Evolutionary conservation across 23 red algal species (phyloP).

Genomic region (Agarophyton chilense): DNA sequence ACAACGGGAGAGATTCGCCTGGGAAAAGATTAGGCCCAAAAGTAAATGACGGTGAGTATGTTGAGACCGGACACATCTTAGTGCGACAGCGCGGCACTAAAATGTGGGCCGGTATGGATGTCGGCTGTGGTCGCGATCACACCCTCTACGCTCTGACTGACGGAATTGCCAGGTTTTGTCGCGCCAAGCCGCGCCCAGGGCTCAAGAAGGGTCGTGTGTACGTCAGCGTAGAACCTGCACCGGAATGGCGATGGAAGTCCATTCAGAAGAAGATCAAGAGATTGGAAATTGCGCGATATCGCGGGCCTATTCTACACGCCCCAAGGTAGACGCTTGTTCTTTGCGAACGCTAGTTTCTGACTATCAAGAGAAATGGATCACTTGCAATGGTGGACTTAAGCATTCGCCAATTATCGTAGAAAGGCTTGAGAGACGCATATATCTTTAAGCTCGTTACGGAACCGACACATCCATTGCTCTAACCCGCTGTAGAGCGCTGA

Average conservation of each 20-base stretch:
- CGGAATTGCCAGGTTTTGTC: slow-evolving; percentile 65
- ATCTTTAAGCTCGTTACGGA: too few relatives aligned
- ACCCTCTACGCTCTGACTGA: slow-evolving; percentile 70
- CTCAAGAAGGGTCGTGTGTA: slow-evolving; percentile 26
- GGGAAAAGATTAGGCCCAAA: slow-evolving; percentile 78
- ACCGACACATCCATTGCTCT: too few relatives aligned
- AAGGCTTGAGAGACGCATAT: too few relatives aligned
- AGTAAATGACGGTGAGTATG: slow-evolving; percentile 70
- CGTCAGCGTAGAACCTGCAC: slow-evolving; percentile 34
- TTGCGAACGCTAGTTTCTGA: neutral
- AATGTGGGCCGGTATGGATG: slow-evolving; percentile 57
- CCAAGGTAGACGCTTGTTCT: slow-evolving; percentile 21
- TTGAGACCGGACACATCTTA: slow-evolving; percentile 71
- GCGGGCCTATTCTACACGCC: slow-evolving; percentile 49
- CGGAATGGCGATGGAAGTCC: slow-evolving; percentile 24
- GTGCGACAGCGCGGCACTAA: slow-evolving; percentile 79
- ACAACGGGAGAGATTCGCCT: slow-evolving; percentile 75
- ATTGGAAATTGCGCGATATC: slow-evolving; percentile 41
- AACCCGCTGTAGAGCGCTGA: too few relatives aligned
- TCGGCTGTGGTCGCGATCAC: slow-evolving; percentile 81
- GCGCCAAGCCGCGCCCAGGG: neutral
- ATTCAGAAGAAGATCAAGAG: slow-evolving; percentile 44
- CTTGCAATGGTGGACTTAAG: too few relatives aligned
- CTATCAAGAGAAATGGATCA: neutral
- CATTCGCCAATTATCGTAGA: too few relatives aligned